These are phyloP conservation scores for Pulveroboletus sp. DNA, from an alignment of 768 basidiomycete species.

Conservation along the genomic window DNA sequence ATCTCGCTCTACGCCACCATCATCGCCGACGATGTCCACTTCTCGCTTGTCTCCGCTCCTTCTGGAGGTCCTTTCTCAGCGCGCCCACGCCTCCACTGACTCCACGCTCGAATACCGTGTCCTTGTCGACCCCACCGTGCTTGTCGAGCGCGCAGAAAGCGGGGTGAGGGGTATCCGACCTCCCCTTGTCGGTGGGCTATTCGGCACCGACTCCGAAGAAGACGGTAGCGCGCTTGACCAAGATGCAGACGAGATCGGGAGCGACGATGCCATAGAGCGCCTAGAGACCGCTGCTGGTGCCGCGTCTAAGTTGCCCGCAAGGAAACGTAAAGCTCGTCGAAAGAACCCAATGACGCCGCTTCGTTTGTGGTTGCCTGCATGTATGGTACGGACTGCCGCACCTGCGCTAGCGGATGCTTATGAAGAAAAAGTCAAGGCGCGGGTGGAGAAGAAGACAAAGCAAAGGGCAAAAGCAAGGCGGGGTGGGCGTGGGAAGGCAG, in stretches of 20 bases:
- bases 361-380: conserved; percentile 80
- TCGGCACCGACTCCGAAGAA: conserved; percentile 42
- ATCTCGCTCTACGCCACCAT: neutral
- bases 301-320: conserved; percentile 15
- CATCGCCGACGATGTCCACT: conserved; percentile 20
- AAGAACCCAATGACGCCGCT: conserved; percentile 46
- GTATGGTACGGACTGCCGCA: conserved; percentile 64
- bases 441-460: conserved; percentile 36
- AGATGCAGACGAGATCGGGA: conserved; percentile 42
- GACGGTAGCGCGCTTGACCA: conserved; percentile 25
- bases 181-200: conserved; percentile 34
- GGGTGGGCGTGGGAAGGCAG: conserved; percentile 1
- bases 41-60: conserved; percentile 43
- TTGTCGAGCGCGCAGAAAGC: conserved; percentile 60
- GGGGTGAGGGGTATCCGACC: conserved; percentile 63
- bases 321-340: conserved; percentile 24
- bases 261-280: conserved; percentile 30
- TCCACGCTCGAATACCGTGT: conserved; percentile 73
- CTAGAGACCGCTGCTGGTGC: conserved; percentile 25
- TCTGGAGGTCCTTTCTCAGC: conserved; percentile 58
- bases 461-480: conserved; percentile 17
- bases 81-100: conserved; percentile 70
- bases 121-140: conserved; percentile 61
- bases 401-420: conserved; percentile 61
- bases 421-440: conserved; percentile 54